Evolutionary conservation across 352 stramenopile genomes (phyloP).

Genomic region (Globisporangium mamillatum): DNA sequence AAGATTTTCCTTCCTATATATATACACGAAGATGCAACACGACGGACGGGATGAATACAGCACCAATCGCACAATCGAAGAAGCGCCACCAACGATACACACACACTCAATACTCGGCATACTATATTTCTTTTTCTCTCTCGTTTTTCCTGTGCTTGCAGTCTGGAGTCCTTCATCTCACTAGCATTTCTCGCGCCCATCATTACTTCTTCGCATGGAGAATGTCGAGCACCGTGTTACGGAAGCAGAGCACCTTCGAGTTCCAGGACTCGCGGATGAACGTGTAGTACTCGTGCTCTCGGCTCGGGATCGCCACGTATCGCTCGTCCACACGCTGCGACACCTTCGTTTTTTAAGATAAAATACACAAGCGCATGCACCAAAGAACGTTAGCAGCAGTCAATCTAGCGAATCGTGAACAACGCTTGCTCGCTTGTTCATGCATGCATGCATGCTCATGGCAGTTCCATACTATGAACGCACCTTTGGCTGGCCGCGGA

Average conservation of each 20-base stretch:
- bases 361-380: background rate
- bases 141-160: background rate
- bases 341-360: background rate
- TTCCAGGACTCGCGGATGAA: constrained; percentile 70
- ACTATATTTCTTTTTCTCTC: constrained; percentile 3
- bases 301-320: constrained; percentile 63
- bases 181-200: background rate
- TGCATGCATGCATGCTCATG: background rate
- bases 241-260: constrained; percentile 58
- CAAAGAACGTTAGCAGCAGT: background rate
- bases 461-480: background rate
- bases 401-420: no score
- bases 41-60: background rate
- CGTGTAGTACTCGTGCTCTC: constrained; percentile 84
- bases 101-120: constrained; percentile 7
- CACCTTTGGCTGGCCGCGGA: constrained; percentile 39
- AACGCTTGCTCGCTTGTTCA: background rate
- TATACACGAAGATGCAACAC: background rate
- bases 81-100: background rate
- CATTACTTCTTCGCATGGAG: constrained; percentile 42
- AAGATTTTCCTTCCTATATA: background rate
- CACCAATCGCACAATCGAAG: background rate
- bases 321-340: constrained; percentile 32
- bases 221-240: constrained; percentile 51
- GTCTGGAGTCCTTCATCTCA: background rate